phyloP scores from a whole-genome alignment of 768 basidiomycete species.

The Termitomyces sp. region DNA sequence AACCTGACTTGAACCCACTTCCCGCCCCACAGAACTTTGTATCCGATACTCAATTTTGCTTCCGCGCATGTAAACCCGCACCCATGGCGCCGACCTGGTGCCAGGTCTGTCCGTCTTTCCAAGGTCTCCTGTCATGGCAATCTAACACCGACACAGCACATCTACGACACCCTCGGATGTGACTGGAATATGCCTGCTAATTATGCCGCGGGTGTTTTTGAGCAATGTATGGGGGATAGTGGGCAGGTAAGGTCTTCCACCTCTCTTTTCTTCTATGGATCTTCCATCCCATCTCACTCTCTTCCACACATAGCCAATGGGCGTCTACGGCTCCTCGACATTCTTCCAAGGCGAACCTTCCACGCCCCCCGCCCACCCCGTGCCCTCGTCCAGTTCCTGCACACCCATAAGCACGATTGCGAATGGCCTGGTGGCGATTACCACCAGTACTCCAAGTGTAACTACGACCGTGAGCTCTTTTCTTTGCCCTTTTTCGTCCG shows the following conservation, averaged over 20 bases:
- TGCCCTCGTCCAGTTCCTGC: slow-evolving; percentile 59
- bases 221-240: slow-evolving; percentile 47
- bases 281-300: background rate
- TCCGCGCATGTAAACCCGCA: slow-evolving; percentile 60
- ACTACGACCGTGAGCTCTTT: background rate
- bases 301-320: slow-evolving; percentile 43
- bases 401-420: slow-evolving; percentile 42
- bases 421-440: slow-evolving; percentile 33
- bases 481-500: background rate
- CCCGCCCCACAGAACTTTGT: slow-evolving; percentile 48
- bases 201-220: slow-evolving; percentile 38
- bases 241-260: slow-evolving; percentile 29
- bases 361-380: slow-evolving; percentile 52
- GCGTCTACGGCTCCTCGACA: slow-evolving; percentile 62
- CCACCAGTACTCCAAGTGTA: slow-evolving; percentile 13
- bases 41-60: slow-evolving; percentile 56
- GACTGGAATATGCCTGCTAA: slow-evolving; percentile 56
- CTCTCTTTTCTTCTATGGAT: no score
- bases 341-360: slow-evolving; percentile 56
- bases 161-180: slow-evolving; percentile 51
- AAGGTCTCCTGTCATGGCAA: no score
- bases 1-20: background rate
- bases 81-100: slow-evolving; percentile 46
- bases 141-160: slow-evolving; percentile 25
- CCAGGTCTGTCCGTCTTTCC: slow-evolving; percentile 13